These are phyloP conservation scores for Corallochytrium limacisporum DNA, from an alignment of 78 protist species.

Conservation along the genomic window DNA sequence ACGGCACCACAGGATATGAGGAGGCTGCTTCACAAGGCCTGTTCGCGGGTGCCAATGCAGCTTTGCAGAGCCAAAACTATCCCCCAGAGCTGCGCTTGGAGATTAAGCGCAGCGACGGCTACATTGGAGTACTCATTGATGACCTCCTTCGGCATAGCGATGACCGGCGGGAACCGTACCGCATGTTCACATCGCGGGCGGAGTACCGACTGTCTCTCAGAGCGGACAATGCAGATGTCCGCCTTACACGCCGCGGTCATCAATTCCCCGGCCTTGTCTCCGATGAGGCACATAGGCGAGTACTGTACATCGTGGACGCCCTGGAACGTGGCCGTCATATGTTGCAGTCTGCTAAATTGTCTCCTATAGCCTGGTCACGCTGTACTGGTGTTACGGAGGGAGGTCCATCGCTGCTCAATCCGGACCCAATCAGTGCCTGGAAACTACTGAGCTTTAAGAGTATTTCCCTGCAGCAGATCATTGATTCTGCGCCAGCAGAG, in stretches of 20 bases:
- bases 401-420: too few species aligned
- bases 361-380: background rate
- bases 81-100: constrained; percentile 2
- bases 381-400: background rate
- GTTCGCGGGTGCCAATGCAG: constrained; percentile 84
- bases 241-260: constrained; percentile 32
- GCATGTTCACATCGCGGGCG: constrained; percentile 72
- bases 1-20: constrained; percentile 85
- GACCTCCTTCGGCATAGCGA: constrained; percentile 70
- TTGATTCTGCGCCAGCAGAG: background rate
- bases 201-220: constrained; percentile 41
- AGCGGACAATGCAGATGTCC: constrained; percentile 75
- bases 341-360: background rate
- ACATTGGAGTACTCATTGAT: constrained; percentile 78
- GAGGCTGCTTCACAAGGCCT: constrained; percentile 55
- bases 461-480: background rate
- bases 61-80: background rate
- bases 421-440: too few species aligned
- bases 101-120: constrained; percentile 51
- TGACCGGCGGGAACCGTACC: constrained; percentile 77
- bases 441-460: too few species aligned
- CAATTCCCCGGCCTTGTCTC: background rate
- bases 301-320: background rate
- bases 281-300: background rate
- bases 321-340: background rate